Percentiles rank a stretch among this genome's conserved stretches.
phyloP scores from a whole-genome alignment of 441 rosid genomes.

The Theobroma grandiflorum region DNA sequence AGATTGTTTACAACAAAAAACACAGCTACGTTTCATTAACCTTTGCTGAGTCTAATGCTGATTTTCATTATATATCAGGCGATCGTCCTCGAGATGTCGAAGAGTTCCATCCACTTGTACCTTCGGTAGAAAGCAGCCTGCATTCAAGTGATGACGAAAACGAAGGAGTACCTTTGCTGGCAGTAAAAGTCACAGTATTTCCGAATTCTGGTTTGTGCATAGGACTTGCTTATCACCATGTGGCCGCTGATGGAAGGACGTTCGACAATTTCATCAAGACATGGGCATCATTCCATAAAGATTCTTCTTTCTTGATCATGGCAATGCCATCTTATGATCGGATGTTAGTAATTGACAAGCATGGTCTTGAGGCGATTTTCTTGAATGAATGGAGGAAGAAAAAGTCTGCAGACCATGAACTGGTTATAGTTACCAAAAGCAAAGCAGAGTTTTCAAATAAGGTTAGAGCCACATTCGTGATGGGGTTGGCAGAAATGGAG shows the following conservation, averaged over 20 bases:
- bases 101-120: constrained; percentile 33
- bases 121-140: constrained; percentile 22
- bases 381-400: constrained; percentile 36
- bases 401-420: background rate
- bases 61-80: constrained; percentile 30
- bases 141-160: background rate
- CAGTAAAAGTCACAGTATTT: constrained; percentile 37
- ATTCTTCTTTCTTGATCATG: background rate
- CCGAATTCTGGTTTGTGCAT: constrained; percentile 41
- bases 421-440: background rate
- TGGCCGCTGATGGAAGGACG: constrained; percentile 43
- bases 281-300: constrained; percentile 42
- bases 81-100: background rate
- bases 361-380: constrained; percentile 31
- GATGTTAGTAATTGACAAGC: constrained; percentile 32
- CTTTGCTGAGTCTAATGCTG: constrained; percentile 35
- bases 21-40: constrained; percentile 31
- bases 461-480: constrained; percentile 46
- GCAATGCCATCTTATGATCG: constrained; percentile 32
- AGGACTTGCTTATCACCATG: constrained; percentile 40
- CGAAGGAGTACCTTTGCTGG: constrained; percentile 16
- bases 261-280: constrained; percentile 41
- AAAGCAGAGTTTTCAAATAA: background rate
- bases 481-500: constrained; percentile 33
- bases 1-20: constrained; percentile 25